A percentile compares a stretch with the other conserved stretches of the same genome.
Evolutionary conservation across 352 stramenopile species (phyloP).

Genomic region (Pythium sukuiense): DNA sequence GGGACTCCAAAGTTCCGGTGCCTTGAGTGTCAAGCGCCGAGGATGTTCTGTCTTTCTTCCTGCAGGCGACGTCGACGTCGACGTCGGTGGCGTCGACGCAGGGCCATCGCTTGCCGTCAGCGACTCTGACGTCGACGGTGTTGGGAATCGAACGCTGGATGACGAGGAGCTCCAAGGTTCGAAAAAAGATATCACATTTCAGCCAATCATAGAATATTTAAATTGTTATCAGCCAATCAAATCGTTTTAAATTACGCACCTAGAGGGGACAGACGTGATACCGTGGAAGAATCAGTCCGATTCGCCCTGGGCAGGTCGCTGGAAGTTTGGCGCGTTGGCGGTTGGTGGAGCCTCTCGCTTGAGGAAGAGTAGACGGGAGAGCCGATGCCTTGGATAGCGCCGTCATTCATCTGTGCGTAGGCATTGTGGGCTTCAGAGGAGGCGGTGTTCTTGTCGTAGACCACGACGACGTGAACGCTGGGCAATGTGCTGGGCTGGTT

Average conservation of each 20-base stretch:
- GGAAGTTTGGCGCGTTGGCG: background rate
- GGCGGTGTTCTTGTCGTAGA: constrained; percentile 15
- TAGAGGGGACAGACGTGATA: background rate
- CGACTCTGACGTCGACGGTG: constrained; percentile 10
- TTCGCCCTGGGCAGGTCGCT: background rate
- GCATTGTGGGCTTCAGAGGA: background rate
- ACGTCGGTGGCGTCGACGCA: constrained; percentile 15
- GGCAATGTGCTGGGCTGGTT: background rate
- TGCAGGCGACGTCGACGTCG: constrained; percentile 1
- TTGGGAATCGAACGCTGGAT: background rate
- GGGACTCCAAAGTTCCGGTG: background rate
- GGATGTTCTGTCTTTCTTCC: constrained; percentile 6
- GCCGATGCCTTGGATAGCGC: background rate
- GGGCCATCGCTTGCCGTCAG: background rate
- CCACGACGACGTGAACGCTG: constrained; percentile 14
- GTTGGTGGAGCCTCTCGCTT: background rate
- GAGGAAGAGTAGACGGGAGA: background rate
- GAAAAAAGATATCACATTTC: constrained; percentile 10
- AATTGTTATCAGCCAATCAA: background rate
- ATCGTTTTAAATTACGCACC: background rate
- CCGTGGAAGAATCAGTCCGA: background rate
- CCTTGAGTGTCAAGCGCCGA: background rate
- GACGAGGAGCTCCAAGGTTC: constrained; percentile 12
- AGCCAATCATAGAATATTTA: constrained; percentile 1
- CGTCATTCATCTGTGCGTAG: background rate